A percentile compares a stretch with the other conserved stretches of the same genome.
Evolutionary conservation across 345 rosid species (phyloP).

Genomic region (Mercurialis annua): DNA sequence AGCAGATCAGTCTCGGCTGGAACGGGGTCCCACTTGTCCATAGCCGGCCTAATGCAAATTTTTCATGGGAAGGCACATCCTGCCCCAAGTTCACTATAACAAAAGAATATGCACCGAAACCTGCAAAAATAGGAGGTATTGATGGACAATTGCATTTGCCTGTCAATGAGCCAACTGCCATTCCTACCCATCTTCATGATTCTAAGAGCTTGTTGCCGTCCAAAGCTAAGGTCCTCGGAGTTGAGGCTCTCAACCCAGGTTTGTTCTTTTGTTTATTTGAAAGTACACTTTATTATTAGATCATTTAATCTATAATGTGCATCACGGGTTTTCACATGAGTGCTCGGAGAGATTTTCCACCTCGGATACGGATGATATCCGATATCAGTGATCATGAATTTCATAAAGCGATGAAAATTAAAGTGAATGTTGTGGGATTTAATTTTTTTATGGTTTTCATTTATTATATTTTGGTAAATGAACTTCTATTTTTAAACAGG

Average conservation of each 20-base stretch:
- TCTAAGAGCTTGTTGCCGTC: constrained; percentile 40
- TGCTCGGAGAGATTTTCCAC: neutral
- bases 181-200: constrained; percentile 26
- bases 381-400: no score
- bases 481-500: no score
- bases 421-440: no score
- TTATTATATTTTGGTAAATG: no score
- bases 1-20: constrained; percentile 51
- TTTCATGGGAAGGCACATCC: constrained; percentile 45
- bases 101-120: constrained; percentile 39
- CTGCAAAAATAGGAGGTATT: constrained; percentile 40
- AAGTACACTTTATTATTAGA: neutral
- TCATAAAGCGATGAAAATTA: no score
- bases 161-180: constrained; percentile 33
- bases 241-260: constrained; percentile 51
- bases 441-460: no score
- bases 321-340: neutral
- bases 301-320: neutral
- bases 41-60: constrained; percentile 35
- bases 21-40: constrained; percentile 44
- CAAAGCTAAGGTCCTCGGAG: constrained; percentile 35
- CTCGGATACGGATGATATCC: neutral
- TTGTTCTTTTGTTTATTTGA: constrained; percentile 18
- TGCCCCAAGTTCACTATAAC: constrained; percentile 44
- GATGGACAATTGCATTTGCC: constrained; percentile 39